phyloP scores from a whole-genome alignment of 108 stramenopile genomes.

The Nitzschia inconspicua region DNA sequence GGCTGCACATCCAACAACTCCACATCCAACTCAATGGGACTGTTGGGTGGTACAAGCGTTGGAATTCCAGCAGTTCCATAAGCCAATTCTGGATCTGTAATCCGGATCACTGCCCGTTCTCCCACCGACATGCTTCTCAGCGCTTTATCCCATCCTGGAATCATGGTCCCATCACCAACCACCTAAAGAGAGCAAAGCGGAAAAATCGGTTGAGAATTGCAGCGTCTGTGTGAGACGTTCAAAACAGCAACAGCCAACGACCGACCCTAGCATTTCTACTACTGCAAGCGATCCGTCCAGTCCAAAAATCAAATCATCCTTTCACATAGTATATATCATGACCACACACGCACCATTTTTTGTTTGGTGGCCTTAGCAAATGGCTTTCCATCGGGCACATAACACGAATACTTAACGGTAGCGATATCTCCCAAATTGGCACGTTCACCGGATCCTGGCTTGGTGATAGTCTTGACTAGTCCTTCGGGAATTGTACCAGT shows the following conservation, averaged over 20 bases:
- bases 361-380: constrained; percentile 15
- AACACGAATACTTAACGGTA: constrained; percentile 49
- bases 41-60: constrained; percentile 62
- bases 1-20: constrained; percentile 60
- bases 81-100: constrained; percentile 59
- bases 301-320: background rate
- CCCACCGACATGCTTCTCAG: constrained; percentile 70
- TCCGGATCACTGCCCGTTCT: constrained; percentile 55
- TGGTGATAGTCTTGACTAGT: constrained; percentile 38
- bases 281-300: background rate
- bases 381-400: background rate
- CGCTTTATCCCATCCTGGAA: constrained; percentile 74
- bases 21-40: constrained; percentile 58
- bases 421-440: constrained; percentile 45
- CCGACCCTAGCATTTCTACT: background rate
- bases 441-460: constrained; percentile 14
- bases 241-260: background rate
- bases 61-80: constrained; percentile 69
- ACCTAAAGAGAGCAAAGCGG: constrained; percentile 3
- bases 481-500: constrained; percentile 13
- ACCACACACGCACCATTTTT: constrained; percentile 27
- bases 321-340: background rate
- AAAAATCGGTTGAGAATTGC: background rate
- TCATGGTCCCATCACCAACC: constrained; percentile 74
- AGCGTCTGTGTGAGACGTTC: background rate